Evolutionary conservation across 2,329 filamentous ascomycete species (phyloP).

Genomic region (Aphanocladium album): DNA sequence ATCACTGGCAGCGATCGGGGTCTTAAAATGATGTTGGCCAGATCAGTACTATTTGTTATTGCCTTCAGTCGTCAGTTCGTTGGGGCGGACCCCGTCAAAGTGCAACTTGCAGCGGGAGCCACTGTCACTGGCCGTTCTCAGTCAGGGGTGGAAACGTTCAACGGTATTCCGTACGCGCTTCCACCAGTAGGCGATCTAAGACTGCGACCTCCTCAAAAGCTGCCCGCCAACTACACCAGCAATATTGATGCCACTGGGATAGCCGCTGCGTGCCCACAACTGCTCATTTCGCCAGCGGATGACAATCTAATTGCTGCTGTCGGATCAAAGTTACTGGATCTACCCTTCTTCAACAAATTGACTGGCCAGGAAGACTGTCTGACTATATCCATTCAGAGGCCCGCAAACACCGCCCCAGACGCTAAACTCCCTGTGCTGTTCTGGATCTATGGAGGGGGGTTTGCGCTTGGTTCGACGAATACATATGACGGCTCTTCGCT

Average conservation of each 20-base stretch:
- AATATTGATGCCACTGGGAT: conserved; percentile 46
- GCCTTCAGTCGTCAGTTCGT: too few species aligned
- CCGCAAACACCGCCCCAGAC: conserved; percentile 46
- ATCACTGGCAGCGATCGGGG: too few species aligned
- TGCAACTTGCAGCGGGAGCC: background rate
- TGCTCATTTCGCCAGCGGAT: conserved; percentile 51
- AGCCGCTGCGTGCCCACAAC: conserved; percentile 66
- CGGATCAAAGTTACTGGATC: conserved; percentile 45
- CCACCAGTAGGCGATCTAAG: conserved; percentile 53
- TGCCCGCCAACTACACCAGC: conserved; percentile 31
- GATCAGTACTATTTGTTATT: too few species aligned
- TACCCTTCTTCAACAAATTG: conserved; percentile 52
- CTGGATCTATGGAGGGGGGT: conserved; percentile 68
- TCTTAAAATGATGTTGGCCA: too few species aligned
- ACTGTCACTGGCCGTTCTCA: background rate
- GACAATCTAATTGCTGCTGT: conserved; percentile 37
- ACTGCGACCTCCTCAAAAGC: conserved; percentile 52
- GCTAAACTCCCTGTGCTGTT: conserved; percentile 62
- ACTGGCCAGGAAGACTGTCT: conserved; percentile 61
- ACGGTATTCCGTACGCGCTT: conserved; percentile 59
- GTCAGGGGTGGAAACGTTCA: conserved; percentile 35
- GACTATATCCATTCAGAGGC: conserved; percentile 55
- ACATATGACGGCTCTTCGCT: conserved; percentile 43
- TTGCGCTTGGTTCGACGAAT: conserved; percentile 46
- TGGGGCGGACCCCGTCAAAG: too few species aligned